These are phyloP conservation scores for Arthrobotrys megalospora DNA, from an alignment of 2,329 filamentous ascomycete genomes.

Conservation along the genomic window DNA sequence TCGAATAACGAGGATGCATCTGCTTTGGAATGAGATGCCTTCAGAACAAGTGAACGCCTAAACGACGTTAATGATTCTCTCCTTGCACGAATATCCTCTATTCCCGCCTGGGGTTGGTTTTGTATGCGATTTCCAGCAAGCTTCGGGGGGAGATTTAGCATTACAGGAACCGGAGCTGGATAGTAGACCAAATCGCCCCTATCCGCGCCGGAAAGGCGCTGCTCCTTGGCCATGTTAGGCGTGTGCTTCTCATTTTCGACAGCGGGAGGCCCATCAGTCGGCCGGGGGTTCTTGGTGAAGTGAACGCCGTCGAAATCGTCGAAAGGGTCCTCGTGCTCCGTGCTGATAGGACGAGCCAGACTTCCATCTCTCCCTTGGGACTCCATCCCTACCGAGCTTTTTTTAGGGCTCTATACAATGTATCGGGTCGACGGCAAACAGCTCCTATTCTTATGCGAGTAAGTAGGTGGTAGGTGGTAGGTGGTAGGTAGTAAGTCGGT, in stretches of 20 bases:
- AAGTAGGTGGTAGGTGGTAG: too few relatives aligned
- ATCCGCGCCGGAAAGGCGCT: slow-evolving; percentile 59
- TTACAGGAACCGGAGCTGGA: slow-evolving; percentile 91
- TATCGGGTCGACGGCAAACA: not conserved
- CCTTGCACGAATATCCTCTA: slow-evolving; percentile 30
- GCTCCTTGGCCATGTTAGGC: slow-evolving; percentile 62
- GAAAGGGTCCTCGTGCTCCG: slow-evolving; percentile 72
- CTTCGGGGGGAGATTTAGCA: slow-evolving; percentile 91
- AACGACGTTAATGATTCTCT: slow-evolving; percentile 55
- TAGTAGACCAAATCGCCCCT: slow-evolving; percentile 82
- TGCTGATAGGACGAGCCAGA: slow-evolving; percentile 13
- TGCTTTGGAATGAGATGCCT: slow-evolving; percentile 53
- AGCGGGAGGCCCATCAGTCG: slow-evolving; percentile 64
- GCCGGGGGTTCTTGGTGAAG: slow-evolving; percentile 73
- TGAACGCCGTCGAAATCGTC: slow-evolving; percentile 87
- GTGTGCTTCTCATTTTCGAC: slow-evolving; percentile 47
- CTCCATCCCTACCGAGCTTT: not conserved
- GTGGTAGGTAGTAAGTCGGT: too few relatives aligned
- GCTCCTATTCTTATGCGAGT: not conserved
- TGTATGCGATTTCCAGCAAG: slow-evolving; percentile 74
- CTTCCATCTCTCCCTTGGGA: not conserved
- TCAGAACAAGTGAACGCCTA: slow-evolving; percentile 50
- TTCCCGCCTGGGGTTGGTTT: slow-evolving; percentile 33
- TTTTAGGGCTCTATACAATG: not conserved
- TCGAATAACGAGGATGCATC: slow-evolving; percentile 57